Evolutionary conservation across 257 asterid species (phyloP).

Genomic region (Handroanthus guayacan): DNA sequence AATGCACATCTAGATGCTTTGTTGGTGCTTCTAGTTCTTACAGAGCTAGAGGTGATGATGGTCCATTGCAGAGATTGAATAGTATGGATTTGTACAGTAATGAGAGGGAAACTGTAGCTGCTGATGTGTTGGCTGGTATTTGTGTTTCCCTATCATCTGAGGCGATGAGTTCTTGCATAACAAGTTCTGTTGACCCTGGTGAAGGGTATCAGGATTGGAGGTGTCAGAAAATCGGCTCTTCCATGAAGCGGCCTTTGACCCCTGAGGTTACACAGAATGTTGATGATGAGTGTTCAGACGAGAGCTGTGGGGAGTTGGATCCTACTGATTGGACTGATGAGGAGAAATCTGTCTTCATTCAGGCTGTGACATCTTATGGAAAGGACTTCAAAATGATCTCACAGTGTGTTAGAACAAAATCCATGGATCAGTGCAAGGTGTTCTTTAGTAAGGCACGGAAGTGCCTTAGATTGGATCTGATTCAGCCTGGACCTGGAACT

Average conservation of each 20-base stretch:
- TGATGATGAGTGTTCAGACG: constrained; percentile 71
- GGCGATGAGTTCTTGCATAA: constrained; percentile 70
- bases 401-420: constrained; percentile 51
- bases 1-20: constrained; percentile 39
- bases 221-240: constrained; percentile 49
- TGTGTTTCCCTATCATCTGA: constrained; percentile 79
- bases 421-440: constrained; percentile 66
- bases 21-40: constrained; percentile 42
- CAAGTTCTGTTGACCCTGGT: constrained; percentile 65
- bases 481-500: constrained; percentile 41
- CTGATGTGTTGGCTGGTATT: constrained; percentile 77
- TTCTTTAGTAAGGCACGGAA: constrained; percentile 71
- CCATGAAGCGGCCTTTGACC: constrained; percentile 45
- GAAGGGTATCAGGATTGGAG: constrained; percentile 58
- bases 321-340: constrained; percentile 67
- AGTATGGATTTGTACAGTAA: constrained; percentile 43
- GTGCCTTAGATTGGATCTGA: constrained; percentile 57
- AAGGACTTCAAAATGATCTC: constrained; percentile 63
- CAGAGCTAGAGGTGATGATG: constrained; percentile 41
- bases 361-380: constrained; percentile 60
- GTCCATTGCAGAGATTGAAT: constrained; percentile 41
- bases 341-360: constrained; percentile 59
- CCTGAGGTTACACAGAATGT: constrained; percentile 57
- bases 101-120: constrained; percentile 61
- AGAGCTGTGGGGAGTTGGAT: constrained; percentile 69